These are phyloP conservation scores for Patellifolia procumbens DNA, from an alignment of 179 eudicot genomes.

Conservation along the genomic window DNA sequence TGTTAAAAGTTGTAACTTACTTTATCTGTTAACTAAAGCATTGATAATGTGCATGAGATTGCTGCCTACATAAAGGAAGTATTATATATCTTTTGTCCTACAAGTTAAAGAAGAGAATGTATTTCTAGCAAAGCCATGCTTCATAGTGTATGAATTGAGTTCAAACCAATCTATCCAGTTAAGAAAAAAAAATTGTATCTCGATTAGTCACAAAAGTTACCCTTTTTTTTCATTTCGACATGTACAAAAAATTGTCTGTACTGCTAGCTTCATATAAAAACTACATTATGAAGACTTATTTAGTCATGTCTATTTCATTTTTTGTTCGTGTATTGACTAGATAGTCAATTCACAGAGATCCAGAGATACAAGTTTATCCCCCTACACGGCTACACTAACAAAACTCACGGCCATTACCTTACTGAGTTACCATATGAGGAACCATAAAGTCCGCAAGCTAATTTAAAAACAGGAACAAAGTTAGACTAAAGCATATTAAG, in stretches of 20 bases:
- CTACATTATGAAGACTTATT: background rate
- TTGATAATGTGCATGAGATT: background rate
- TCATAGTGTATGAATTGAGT: background rate
- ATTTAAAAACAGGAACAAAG: slow-evolving; percentile 3
- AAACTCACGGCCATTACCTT: background rate
- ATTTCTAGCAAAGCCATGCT: background rate
- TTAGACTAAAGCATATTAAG: background rate
- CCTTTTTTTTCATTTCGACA: no score
- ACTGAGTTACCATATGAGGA: slow-evolving; percentile 3
- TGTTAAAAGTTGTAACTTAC: background rate
- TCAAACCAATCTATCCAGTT: background rate
- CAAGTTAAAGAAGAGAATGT: background rate
- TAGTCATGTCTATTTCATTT: background rate
- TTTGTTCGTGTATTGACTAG: background rate
- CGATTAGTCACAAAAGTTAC: background rate
- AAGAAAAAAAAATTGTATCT: background rate
- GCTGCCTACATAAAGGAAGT: background rate
- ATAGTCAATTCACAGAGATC: background rate
- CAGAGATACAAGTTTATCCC: background rate
- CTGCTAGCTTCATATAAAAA: background rate
- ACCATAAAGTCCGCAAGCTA: slow-evolving; percentile 5
- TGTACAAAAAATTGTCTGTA: no score
- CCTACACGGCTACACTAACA: background rate
- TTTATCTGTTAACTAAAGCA: background rate
- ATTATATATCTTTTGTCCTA: background rate